Conservation (phyloP, 177 flowering plant genomes). For the Vitis hybrid region DNA sequence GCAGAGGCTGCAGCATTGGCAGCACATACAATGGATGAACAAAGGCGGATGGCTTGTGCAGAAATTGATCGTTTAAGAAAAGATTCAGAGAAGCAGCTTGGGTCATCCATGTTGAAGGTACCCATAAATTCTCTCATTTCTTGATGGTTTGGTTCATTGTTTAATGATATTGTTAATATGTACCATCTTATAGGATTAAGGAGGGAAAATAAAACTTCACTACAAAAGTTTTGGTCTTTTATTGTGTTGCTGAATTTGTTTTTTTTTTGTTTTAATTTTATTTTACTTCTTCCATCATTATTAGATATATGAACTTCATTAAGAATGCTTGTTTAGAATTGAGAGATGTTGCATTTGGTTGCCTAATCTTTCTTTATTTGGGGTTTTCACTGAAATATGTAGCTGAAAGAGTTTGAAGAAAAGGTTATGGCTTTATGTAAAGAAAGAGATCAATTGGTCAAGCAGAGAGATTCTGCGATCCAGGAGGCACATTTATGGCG, state of each 20-base stretch:
- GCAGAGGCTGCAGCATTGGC: constrained; percentile 98
- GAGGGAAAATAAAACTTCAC: neutral
- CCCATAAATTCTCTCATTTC: constrained; percentile 1
- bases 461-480: constrained; percentile 80
- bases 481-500: constrained; percentile 96
- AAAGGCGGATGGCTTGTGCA: constrained; percentile 71
- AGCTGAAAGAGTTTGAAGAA: constrained; percentile 77
- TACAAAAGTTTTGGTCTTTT: neutral
- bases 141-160: neutral
- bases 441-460: constrained; percentile 75
- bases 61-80: constrained; percentile 71
- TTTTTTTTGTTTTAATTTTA: constrained; percentile 24
- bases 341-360: neutral
- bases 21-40: constrained; percentile 92
- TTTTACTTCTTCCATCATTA: neutral
- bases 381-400: constrained; percentile 10
- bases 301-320: neutral
- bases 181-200: neutral
- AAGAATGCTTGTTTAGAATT: neutral
- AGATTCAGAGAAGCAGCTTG: constrained; percentile 60
- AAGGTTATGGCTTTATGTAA: constrained; percentile 44
- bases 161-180: neutral
- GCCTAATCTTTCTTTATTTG: neutral
- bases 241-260: no score
- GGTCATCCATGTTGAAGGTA: constrained; percentile 66